Percentiles rank a stretch among this genome's conserved stretches.
phyloP scores from a whole-genome alignment of 495 filamentous ascomycete species.

The Penicillium silybi region DNA sequence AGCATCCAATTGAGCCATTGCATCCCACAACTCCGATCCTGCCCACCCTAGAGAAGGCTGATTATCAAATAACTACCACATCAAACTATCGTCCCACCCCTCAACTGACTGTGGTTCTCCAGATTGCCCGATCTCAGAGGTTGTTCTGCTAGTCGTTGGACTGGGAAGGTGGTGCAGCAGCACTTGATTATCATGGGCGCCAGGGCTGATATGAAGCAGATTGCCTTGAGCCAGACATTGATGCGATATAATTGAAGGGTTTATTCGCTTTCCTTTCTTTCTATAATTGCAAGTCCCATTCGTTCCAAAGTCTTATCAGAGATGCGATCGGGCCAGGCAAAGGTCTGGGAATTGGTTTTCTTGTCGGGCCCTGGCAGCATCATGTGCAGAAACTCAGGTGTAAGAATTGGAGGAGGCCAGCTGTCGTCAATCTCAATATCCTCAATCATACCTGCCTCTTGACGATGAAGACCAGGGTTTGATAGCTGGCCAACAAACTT shows the following conservation, averaged over 20 bases:
- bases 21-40: conserved; percentile 25
- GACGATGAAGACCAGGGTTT: conserved; percentile 15
- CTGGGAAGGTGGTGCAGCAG: neutral
- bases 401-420: conserved; percentile 15
- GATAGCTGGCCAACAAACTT: conserved; percentile 22
- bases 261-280: conserved; percentile 20
- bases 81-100: conserved; percentile 28
- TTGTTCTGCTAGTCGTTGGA: neutral
- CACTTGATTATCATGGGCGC: conserved; percentile 9
- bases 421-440: conserved; percentile 11
- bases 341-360: conserved; percentile 21
- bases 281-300: conserved; percentile 27
- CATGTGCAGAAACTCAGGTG: conserved; percentile 28
- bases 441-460: conserved; percentile 9
- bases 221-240: conserved; percentile 23
- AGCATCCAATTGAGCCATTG: conserved; percentile 14
- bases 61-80: conserved; percentile 32
- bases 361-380: conserved; percentile 26
- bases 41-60: conserved; percentile 31
- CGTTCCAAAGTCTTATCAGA: conserved; percentile 20
- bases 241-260: conserved; percentile 21
- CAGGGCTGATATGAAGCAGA: conserved; percentile 22
- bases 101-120: conserved; percentile 8
- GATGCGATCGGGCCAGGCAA: conserved; percentile 30
- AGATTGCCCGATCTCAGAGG: neutral